phyloP scores from a whole-genome alignment of 2,329 filamentous ascomycete genomes.

The Microsporum audouinii region DNA sequence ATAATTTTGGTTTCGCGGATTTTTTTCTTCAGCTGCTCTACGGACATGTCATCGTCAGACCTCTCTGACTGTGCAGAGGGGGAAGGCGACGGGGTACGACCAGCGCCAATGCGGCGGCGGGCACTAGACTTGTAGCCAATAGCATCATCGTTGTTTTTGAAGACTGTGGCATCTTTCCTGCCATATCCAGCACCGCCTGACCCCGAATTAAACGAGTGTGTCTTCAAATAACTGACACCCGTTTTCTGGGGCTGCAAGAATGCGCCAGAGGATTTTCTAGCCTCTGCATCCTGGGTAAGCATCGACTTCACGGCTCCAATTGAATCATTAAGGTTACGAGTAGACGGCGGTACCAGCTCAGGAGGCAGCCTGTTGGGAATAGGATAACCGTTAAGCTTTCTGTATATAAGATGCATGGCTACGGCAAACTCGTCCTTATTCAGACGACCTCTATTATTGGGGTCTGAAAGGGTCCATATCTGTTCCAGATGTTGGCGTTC shows the following conservation, averaged over 20 bases:
- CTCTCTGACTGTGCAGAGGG: conserved; percentile 51
- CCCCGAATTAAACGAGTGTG: conserved; percentile 70
- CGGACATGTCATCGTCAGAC: conserved; percentile 66
- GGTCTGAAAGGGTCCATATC: conserved; percentile 89
- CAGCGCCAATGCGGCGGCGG: conserved; percentile 65
- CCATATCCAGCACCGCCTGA: conserved; percentile 46
- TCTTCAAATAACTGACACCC: conserved; percentile 96
- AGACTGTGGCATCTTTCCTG: conserved; percentile 91
- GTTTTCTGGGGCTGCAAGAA: conserved; percentile 89
- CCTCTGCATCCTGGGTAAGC: conserved; percentile 78
- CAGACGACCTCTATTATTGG: conserved; percentile 83
- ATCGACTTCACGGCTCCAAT: conserved; percentile 87
- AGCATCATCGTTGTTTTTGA: conserved; percentile 90
- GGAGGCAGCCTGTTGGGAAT: conserved; percentile 77
- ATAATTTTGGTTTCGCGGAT: conserved; percentile 90
- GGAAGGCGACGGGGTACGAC: conserved; percentile 66
- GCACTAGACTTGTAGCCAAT: conserved; percentile 90
- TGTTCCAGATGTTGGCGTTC: conserved; percentile 82
- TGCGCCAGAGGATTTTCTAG: conserved; percentile 77
- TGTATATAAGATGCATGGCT: conserved; percentile 97
- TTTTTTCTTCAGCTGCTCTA: conserved; percentile 85
- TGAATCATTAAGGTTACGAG: conserved; percentile 81
- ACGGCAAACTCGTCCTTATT: conserved; percentile 97
- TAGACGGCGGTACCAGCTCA: conserved; percentile 88
- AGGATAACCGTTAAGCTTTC: conserved; percentile 91